Evolutionary conservation across 495 filamentous ascomycete genomes (phyloP), one percentile per base, ranked within the genome.

Genomic region (Tuber indicum): DNA sequence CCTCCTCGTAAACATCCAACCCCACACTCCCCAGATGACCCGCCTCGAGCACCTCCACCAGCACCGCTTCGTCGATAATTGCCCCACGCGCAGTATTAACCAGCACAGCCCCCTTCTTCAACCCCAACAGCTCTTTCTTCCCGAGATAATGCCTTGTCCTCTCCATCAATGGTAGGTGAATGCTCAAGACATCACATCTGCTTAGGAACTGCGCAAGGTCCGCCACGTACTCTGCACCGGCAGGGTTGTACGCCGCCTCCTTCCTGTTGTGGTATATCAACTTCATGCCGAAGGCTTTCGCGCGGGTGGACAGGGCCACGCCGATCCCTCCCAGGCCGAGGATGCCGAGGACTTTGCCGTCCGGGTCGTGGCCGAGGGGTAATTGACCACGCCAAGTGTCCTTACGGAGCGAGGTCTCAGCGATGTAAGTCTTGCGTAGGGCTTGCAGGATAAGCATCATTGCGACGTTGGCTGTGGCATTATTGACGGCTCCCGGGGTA

Each of bases 221-320:
- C 9, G 73, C 69, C 16, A 82, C 75, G 39, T 81, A 81, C 17
- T 46, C 69, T 32, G 80, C 80, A 1, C 73, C 72, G 16, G 72
- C 94, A 85, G 92, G 91, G 89, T 99, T 96, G 81, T 90, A 87
- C 87, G 95, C 93, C 75, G 92, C 83, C 73, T 86, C 87, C 83
- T 97, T 95, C 89, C 98, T 97, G 88, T 99, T 96, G 85, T 93
- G 98, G 91, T 99, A 99, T 70, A 99, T 89, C 42, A 98, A 88
- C 88, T 97, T 95, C 92, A 98, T 97, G 44, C 89, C 90, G 81
- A 93, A 93, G 1, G 87, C 91, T 49, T 86, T 85, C 1, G 93
- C 91, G 52, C 91, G 90, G 79, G 87, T 88, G 72, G 90, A 89
- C 77, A 96, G 88, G 81, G 93, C 91, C 86, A 90, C 84, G 1